These are phyloP conservation scores for Saccharum officinarum DNA, from an alignment of 176 grass and related monocot species.

Conservation along the genomic window DNA sequence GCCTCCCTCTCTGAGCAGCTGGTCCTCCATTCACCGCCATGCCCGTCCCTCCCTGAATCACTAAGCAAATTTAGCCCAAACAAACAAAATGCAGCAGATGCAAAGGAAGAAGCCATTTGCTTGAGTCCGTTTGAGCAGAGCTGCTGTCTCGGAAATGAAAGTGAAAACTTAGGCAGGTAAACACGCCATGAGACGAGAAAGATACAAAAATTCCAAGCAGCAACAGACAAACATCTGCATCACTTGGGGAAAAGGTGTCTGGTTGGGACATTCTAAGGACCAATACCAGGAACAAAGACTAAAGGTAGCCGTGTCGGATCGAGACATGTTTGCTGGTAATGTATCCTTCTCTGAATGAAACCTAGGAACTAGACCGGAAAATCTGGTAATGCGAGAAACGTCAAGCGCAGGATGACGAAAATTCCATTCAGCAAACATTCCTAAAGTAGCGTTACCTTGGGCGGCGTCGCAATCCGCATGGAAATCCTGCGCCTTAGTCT, in stretches of 20 bases:
- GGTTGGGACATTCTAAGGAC: constrained; percentile 47
- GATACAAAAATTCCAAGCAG: constrained; percentile 36
- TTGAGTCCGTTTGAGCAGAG: constrained; percentile 34
- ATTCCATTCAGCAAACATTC: background rate
- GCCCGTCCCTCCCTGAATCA: constrained; percentile 42
- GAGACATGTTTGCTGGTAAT: constrained; percentile 13
- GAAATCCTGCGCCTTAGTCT: constrained; percentile 79
- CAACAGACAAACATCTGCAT: constrained; percentile 41
- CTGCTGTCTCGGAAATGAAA: constrained; percentile 41
- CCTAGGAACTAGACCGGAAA: constrained; percentile 16
- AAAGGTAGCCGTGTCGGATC: constrained; percentile 4
- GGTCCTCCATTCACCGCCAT: constrained; percentile 61
- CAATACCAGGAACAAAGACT: constrained; percentile 7
- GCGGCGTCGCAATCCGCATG: constrained; percentile 59
- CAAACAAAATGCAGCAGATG: constrained; percentile 18
- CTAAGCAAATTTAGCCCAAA: constrained; percentile 32
- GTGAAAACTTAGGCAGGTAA: constrained; percentile 34
- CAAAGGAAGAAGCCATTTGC: constrained; percentile 25
- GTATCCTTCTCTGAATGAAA: constrained; percentile 19
- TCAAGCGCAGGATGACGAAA: constrained; percentile 1
- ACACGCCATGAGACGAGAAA: constrained; percentile 26
- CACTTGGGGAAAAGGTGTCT: constrained; percentile 33
- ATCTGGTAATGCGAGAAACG: background rate
- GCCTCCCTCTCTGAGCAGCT: constrained; percentile 78
- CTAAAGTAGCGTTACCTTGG: constrained; percentile 54